Percentiles rank a stretch among this genome's conserved stretches.
Evolutionary conservation across 352 stramenopile species (phyloP).

Genomic region (Phytophthora citricola): DNA sequence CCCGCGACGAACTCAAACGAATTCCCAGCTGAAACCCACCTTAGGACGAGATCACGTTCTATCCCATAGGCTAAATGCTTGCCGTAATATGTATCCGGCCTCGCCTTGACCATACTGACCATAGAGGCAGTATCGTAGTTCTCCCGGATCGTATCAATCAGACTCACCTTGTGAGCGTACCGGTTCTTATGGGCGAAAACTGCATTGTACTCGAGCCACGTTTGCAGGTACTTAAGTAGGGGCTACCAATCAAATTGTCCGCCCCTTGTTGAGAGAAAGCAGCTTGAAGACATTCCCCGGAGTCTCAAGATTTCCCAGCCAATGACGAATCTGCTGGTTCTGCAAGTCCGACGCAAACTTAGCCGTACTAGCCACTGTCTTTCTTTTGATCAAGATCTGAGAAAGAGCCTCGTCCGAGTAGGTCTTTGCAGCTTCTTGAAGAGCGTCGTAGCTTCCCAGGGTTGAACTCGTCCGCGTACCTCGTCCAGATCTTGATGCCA

Average conservation of each 20-base stretch:
- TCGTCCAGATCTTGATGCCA: conserved; percentile 5
- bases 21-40: too few species aligned
- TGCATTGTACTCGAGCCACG: neutral
- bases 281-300: neutral
- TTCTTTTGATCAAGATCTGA: neutral
- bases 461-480: conserved; percentile 13
- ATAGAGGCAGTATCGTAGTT: conserved; percentile 1
- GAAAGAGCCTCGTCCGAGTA: neutral
- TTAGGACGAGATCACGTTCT: too few species aligned
- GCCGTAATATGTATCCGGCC: too few species aligned
- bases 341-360: neutral
- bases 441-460: neutral
- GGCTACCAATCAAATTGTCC: too few species aligned
- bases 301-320: neutral
- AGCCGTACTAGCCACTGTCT: neutral
- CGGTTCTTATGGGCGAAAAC: conserved; percentile 1
- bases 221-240: too few species aligned
- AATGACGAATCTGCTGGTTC: neutral
- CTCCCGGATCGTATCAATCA: conserved; percentile 1
- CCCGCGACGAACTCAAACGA: too few species aligned
- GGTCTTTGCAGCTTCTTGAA: neutral
- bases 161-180: neutral
- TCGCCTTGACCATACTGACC: neutral
- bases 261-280: too few species aligned
- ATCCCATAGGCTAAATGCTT: too few species aligned